Base-by-base conservation (phyloP, 495 filamentous ascomycete species). In the Neurospora sp. region DNA sequence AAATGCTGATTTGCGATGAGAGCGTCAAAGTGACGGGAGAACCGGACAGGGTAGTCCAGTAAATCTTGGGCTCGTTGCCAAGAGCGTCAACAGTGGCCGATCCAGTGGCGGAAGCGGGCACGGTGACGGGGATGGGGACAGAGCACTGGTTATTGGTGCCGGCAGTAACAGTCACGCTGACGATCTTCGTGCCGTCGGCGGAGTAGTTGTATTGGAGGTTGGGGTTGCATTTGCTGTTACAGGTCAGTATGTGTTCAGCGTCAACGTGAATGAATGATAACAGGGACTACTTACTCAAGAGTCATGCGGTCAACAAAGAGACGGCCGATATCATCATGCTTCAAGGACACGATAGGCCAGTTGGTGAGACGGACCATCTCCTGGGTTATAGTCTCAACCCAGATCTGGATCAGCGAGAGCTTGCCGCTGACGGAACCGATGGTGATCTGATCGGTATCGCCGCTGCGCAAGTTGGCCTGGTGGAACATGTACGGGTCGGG, bases 391-490 rank as follows among this genome's bases (percentile, higher is more conserved):
- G 80, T 83, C 78, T 90, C 89, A n/a, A 87, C 85, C 89, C 89
- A 91, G 2, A 84, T 86, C 74, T 90, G 87, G 70, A 90, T 80
- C 41, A 91, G 82, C 2, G 87, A 89, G 69, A 86, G 82, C 71
- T 86, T 78, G 8, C 72, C 78, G 1, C 80, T 76, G 6, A 82
- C 82, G 20, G 87, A 84, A 71, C 89, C 89, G 71, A 91, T 79
- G 20, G 83, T 86, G 70, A 86, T 84, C 1, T 77, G 71, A 4
- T 75, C 76, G 1, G 85, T 82, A 47, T 86, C 86, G 31, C 78
- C 76, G 40, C 87, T 85, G 73, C 86, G 85, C 70, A 91, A 75
- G 76, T 91, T 90, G 70, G 87, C 88, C 77, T 91, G 89, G 70
- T 86, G 85, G 78, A 86, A 85, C 84, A 85, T 85, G 80, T 75